These are phyloP conservation scores for Aspergillus pseudonomiae DNA, from an alignment of 2,329 filamentous ascomycete species.

Conservation along the genomic window DNA sequence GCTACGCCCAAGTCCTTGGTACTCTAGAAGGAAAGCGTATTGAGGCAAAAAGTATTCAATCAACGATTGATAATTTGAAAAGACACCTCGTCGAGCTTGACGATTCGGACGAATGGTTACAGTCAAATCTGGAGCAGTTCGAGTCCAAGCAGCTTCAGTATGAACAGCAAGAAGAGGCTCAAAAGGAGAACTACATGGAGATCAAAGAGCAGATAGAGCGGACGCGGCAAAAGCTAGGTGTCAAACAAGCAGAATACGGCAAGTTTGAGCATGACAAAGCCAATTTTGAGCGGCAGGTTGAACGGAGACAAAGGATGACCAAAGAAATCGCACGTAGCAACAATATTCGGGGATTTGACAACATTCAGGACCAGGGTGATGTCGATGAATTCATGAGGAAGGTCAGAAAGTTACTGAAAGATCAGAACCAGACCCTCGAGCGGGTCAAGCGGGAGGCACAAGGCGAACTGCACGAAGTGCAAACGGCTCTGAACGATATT, in stretches of 20 bases:
- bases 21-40: slow-evolving; percentile 76
- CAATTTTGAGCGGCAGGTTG: slow-evolving; percentile 79
- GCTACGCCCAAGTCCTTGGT: slow-evolving; percentile 73
- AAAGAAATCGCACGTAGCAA: slow-evolving; percentile 76
- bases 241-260: slow-evolving; percentile 57
- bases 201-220: slow-evolving; percentile 58
- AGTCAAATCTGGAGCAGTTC: slow-evolving; percentile 73
- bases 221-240: slow-evolving; percentile 45
- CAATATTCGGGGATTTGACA: slow-evolving; percentile 81
- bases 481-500: slow-evolving; percentile 70
- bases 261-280: slow-evolving; percentile 84
- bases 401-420: slow-evolving; percentile 72
- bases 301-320: slow-evolving; percentile 71
- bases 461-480: slow-evolving; percentile 73
- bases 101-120: slow-evolving; percentile 76
- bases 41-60: slow-evolving; percentile 69
- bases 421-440: slow-evolving; percentile 80
- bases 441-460: slow-evolving; percentile 72
- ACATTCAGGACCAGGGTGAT: slow-evolving; percentile 72
- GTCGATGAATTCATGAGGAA: slow-evolving; percentile 77
- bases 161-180: slow-evolving; percentile 63
- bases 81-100: slow-evolving; percentile 74
- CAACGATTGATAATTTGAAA: slow-evolving; percentile 70
- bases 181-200: slow-evolving; percentile 66
- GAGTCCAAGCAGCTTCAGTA: slow-evolving; percentile 72